phyloP scores from a whole-genome alignment of 148 eudicot genomes.

The Hydrangea macrophylla region DNA sequence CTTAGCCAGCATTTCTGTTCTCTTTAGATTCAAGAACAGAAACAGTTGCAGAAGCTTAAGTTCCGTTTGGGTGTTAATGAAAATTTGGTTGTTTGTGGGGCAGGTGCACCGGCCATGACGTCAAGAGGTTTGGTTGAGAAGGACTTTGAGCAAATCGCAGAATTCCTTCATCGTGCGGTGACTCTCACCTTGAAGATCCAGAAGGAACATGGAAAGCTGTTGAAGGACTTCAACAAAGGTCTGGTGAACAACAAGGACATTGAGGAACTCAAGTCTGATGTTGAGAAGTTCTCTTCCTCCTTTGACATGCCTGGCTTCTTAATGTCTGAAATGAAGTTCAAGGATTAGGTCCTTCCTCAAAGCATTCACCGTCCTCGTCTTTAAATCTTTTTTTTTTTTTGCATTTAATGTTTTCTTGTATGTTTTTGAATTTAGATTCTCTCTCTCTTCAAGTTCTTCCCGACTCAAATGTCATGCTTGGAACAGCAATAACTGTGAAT shows the following conservation, averaged over 20 bases:
- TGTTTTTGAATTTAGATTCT: no score
- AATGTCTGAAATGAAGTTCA: conserved; percentile 82
- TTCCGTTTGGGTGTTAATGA: no score
- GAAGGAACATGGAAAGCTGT: conserved; percentile 88
- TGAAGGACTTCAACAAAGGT: conserved; percentile 98
- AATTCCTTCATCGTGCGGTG: conserved; percentile 90
- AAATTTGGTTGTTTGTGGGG: no score
- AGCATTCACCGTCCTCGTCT: not conserved
- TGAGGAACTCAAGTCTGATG: conserved; percentile 84
- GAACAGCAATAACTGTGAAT: not conserved
- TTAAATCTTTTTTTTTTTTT: conserved; percentile 2
- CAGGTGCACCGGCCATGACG: conserved; percentile 99
- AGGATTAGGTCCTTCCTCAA: conserved; percentile 48
- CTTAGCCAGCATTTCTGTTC: no score
- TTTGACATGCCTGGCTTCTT: conserved; percentile 97
- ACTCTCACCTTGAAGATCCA: conserved; percentile 73
- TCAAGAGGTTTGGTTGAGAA: conserved; percentile 95
- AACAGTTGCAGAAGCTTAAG: no score
- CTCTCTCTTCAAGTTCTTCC: no score
- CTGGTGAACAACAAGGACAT: conserved; percentile 89
- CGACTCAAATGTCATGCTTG: no score
- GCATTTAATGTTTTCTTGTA: not conserved
- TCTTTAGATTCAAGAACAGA: no score
- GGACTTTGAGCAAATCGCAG: conserved; percentile 97
- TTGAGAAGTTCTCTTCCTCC: conserved; percentile 75